Evolutionary conservation across 2,329 filamentous ascomycete genomes (phyloP).

Genomic region (Exophiala sideris): DNA sequence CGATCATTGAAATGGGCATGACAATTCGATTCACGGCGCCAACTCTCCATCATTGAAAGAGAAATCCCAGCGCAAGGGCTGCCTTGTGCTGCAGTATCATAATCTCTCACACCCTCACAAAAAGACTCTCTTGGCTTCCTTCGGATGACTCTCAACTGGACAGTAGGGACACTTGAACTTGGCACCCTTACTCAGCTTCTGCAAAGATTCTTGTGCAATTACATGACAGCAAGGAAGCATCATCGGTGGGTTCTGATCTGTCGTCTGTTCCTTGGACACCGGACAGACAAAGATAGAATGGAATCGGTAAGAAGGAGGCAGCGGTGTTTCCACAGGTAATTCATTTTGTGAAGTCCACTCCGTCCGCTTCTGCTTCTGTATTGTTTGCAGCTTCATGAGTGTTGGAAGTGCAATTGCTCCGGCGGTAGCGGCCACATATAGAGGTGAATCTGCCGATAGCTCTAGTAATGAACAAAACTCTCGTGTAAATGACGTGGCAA

Average conservation of each 20-base stretch:
- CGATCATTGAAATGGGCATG: too few relatives aligned
- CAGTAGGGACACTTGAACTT: slow-evolving; percentile 97
- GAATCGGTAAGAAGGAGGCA: slow-evolving; percentile 67
- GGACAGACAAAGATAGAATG: slow-evolving; percentile 98
- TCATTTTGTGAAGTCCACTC: slow-evolving; percentile 94
- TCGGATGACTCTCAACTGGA: slow-evolving; percentile 73
- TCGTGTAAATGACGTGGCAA: slow-evolving; percentile 80
- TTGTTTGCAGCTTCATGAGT: slow-evolving; percentile 80
- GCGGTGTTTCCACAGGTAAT: slow-evolving; percentile 70
- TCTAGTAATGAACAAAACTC: slow-evolving; percentile 93
- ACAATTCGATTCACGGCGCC: too few relatives aligned
- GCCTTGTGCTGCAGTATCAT: not conserved
- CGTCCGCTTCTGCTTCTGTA: slow-evolving; percentile 83
- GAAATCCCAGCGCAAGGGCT: not conserved
- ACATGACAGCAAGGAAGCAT: slow-evolving; percentile 96
- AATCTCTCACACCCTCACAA: slow-evolving; percentile 45
- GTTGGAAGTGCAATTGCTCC: slow-evolving; percentile 88
- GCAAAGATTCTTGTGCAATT: slow-evolving; percentile 78
- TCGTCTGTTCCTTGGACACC: slow-evolving; percentile 93
- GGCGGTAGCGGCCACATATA: slow-evolving; percentile 89
- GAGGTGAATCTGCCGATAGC: slow-evolving; percentile 83
- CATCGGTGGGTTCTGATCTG: slow-evolving; percentile 89
- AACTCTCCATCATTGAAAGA: not conserved
- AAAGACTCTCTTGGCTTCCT: slow-evolving; percentile 71
- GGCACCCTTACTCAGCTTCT: slow-evolving; percentile 71